phyloP scores from a whole-genome alignment of 192 early-diverging fungal species.

The Backusella luteola region DNA sequence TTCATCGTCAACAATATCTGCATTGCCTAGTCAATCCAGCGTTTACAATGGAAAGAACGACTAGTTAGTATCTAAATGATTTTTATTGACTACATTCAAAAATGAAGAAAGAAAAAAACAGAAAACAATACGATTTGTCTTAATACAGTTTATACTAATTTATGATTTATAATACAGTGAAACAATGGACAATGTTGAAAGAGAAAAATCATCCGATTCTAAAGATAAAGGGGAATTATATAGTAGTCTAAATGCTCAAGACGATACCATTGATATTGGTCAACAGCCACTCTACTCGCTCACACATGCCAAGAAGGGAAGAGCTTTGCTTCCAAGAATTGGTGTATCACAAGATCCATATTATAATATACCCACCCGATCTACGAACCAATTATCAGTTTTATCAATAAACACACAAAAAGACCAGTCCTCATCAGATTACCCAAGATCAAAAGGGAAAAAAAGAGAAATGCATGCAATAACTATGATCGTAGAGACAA shows the following conservation, averaged over 20 bases:
- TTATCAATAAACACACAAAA: neutral
- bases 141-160: neutral
- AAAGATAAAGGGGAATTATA: neutral
- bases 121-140: neutral
- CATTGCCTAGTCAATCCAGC: neutral
- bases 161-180: neutral
- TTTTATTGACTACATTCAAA: neutral
- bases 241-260: neutral
- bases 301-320: neutral
- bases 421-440: neutral
- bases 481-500: constrained; percentile 52
- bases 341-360: neutral
- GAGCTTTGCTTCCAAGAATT: neutral
- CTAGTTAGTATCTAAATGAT: neutral
- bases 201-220: neutral
- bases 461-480: constrained; percentile 59
- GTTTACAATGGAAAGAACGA: neutral
- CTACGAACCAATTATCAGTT: neutral
- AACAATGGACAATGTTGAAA: neutral
- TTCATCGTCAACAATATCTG: neutral
- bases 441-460: constrained; percentile 38
- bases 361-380: neutral
- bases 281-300: neutral
- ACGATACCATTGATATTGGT: neutral
- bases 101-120: no score